A percentile compares a stretch with the other conserved stretches of the same genome.
These are phyloP conservation scores for Myrmaecium sp. DNA, from an alignment of 2,329 filamentous ascomycete species.

Conservation along the genomic window DNA sequence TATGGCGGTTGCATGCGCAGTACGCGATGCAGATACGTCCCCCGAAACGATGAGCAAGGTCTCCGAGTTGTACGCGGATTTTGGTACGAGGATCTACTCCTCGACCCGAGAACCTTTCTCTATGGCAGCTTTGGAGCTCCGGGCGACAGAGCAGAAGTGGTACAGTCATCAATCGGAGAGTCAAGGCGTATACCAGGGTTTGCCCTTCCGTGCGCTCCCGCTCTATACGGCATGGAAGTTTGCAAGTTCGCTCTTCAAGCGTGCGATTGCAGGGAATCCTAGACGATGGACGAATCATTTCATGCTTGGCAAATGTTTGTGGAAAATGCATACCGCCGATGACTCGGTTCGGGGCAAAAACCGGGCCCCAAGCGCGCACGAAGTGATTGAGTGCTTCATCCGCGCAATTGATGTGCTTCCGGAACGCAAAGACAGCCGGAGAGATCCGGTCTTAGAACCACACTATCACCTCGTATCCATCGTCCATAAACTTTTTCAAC, in stretches of 20 bases:
- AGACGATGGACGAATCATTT: slow-evolving; percentile 38
- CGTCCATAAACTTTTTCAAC: slow-evolving; percentile 60
- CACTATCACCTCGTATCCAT: slow-evolving; percentile 82
- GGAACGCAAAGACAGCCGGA: slow-evolving; percentile 40
- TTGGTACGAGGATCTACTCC: slow-evolving; percentile 50
- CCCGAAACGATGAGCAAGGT: slow-evolving; percentile 38
- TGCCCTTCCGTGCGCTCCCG: slow-evolving; percentile 40
- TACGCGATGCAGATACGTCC: slow-evolving; percentile 37
- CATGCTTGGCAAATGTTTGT: slow-evolving; percentile 53
- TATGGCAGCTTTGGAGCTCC: slow-evolving; percentile 47
- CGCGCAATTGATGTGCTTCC: slow-evolving; percentile 45
- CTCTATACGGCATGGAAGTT: slow-evolving; percentile 48
- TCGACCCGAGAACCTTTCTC: slow-evolving; percentile 50
- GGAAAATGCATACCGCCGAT: slow-evolving; percentile 47
- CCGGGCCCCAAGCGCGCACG: slow-evolving; percentile 16
- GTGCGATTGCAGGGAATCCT: slow-evolving; percentile 40
- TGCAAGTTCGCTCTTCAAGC: slow-evolving; percentile 42
- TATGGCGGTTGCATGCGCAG: slow-evolving; percentile 48
- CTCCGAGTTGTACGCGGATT: slow-evolving; percentile 50
- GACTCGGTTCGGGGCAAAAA: slow-evolving; percentile 17
- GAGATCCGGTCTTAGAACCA: slow-evolving; percentile 73
- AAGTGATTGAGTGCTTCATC: slow-evolving; percentile 39
- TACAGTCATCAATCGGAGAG: slow-evolving; percentile 34
- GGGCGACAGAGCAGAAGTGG: slow-evolving; percentile 42
- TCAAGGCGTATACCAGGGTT: slow-evolving; percentile 41